These are phyloP conservation scores for Senna siamea DNA, from an alignment of 306 rosid species.

Conservation along the genomic window DNA sequence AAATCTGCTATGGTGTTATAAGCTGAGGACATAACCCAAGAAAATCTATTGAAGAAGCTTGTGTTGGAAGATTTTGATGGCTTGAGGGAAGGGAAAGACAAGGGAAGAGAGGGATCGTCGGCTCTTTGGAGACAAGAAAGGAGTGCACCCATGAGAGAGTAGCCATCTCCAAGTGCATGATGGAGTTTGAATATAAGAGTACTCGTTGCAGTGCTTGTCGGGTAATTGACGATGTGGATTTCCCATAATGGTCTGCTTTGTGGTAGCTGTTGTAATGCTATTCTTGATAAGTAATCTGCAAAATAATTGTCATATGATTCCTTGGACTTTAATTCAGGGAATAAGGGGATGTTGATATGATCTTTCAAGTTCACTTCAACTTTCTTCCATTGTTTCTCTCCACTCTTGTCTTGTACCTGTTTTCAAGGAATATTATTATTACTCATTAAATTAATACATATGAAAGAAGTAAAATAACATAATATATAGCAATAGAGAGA, in stretches of 20 bases:
- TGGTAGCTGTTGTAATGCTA: constrained; percentile 41
- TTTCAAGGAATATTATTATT: background rate
- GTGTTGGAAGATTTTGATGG: background rate
- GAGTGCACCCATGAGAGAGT: constrained; percentile 66
- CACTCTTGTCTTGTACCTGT: constrained; percentile 47
- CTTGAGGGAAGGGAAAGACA: constrained; percentile 53
- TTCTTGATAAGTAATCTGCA: constrained; percentile 47
- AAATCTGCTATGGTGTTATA: constrained; percentile 47
- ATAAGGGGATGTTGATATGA: constrained; percentile 46
- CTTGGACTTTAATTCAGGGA: constrained; percentile 30
- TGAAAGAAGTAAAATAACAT: background rate
- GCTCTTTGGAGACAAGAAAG: constrained; percentile 59
- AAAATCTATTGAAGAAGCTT: background rate
- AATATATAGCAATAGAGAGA: too few species aligned
- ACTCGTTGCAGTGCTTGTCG: constrained; percentile 49
- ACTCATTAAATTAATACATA: too few species aligned
- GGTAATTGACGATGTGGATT: constrained; percentile 55
- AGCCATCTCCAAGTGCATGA: constrained; percentile 77
- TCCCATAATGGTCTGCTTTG: constrained; percentile 60
- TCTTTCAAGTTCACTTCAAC: constrained; percentile 54
- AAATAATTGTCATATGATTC: constrained; percentile 42
- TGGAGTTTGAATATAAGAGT: constrained; percentile 53
- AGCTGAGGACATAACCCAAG: constrained; percentile 34
- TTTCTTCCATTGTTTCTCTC: constrained; percentile 57
- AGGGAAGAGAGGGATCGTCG: constrained; percentile 58